These are phyloP conservation scores for Fusarium sp. DNA, from an alignment of 2,329 filamentous ascomycete species.

Conservation along the genomic window DNA sequence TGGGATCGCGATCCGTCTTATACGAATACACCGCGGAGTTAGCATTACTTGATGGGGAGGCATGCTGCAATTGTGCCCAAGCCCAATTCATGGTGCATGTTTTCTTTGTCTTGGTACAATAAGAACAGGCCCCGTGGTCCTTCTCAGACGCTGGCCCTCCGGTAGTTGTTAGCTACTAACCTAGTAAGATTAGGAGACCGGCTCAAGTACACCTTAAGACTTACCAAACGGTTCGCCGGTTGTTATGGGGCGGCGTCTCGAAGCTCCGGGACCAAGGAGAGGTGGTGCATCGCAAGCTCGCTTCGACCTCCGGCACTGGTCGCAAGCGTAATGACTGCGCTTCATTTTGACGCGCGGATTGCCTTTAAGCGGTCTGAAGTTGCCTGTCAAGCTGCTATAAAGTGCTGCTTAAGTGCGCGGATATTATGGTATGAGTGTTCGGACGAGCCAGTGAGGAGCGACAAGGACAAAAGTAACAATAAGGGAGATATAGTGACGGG, in stretches of 20 bases:
- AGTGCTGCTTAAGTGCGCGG: background rate
- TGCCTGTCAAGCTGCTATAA: background rate
- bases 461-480: no score
- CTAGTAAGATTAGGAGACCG: background rate
- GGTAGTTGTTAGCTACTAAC: background rate
- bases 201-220: conserved; percentile 3
- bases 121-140: conserved; percentile 45
- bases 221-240: conserved; percentile 31
- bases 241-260: conserved; percentile 3
- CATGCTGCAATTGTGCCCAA: conserved; percentile 29
- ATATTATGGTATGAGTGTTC: background rate
- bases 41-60: conserved; percentile 26
- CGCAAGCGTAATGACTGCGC: conserved; percentile 45
- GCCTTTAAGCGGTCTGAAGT: background rate
- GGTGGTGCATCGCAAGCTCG: conserved; percentile 45
- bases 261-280: conserved; percentile 17
- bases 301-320: conserved; percentile 46
- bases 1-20: background rate
- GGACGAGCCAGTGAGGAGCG: no score
- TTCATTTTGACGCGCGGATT: conserved; percentile 32
- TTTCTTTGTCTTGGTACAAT: conserved; percentile 51
- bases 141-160: conserved; percentile 9
- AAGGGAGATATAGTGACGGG: background rate
- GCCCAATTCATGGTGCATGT: conserved; percentile 50
- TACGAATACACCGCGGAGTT: conserved; percentile 2